Evolutionary conservation across 176 grass and related monocot species (phyloP).

Genomic region (Oryza punctata): DNA sequence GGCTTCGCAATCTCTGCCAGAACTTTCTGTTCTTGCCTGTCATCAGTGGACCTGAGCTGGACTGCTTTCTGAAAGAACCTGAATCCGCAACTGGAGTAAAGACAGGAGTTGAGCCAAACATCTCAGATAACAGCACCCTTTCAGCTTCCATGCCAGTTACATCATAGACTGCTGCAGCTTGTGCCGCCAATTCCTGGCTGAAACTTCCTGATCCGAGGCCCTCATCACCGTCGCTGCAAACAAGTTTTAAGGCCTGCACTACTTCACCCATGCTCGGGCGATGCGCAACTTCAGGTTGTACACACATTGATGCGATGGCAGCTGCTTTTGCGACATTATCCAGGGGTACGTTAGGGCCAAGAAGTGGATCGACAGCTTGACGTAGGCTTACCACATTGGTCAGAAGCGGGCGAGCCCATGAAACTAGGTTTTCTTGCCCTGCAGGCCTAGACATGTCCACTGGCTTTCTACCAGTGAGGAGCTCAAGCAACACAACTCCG

Average conservation of each 20-base stretch:
- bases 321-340: conserved; percentile 87
- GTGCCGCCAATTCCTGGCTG: conserved; percentile 58
- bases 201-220: conserved; percentile 55
- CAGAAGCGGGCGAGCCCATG: conserved; percentile 91
- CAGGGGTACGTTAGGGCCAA: conserved; percentile 54
- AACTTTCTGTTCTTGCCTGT: conserved; percentile 67
- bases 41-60: conserved; percentile 73
- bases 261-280: conserved; percentile 97
- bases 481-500: conserved; percentile 93
- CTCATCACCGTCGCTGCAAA: conserved; percentile 78
- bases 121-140: conserved; percentile 76
- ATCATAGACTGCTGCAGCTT: conserved; percentile 38
- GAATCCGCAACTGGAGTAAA: conserved; percentile 57
- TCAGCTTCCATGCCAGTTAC: conserved; percentile 67
- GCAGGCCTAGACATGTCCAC: conserved; percentile 77
- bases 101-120: conserved; percentile 58
- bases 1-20: conserved; percentile 75
- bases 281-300: conserved; percentile 91
- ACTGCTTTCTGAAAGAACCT: conserved; percentile 68
- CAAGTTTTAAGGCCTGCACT: conserved; percentile 90
- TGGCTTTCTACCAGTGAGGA: conserved; percentile 93
- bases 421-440: conserved; percentile 92
- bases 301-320: conserved; percentile 94
- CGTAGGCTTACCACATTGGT: conserved; percentile 69
- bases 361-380: conserved; percentile 69